Base-by-base conservation (phyloP, 306 rosid genomes). In the Prosopis cineraria region DNA sequence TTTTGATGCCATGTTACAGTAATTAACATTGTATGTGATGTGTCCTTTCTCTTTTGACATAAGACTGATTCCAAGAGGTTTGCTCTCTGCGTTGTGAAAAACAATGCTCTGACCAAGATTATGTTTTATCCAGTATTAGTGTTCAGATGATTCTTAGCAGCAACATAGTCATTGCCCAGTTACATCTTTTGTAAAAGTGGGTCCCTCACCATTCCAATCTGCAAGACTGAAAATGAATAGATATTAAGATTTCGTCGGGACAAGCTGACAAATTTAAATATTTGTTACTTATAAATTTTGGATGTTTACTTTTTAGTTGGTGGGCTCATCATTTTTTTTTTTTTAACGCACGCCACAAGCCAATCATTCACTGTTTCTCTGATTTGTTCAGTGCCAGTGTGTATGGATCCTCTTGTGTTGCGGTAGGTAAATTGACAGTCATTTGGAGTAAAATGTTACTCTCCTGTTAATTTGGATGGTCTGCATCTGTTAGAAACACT, bases 261-360 rank as follows among this genome's bases (percentile, higher is more conserved):
- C 16, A 12, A 47, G 40, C 68, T 74, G 75, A 30, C 25, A 30
- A 64, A 66, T 73, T 73, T 80, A 70, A 47, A 70, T 67, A 22
- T 45, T 59, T 70, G 77, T 31, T 44, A 45, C 44, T 31, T 63
- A 10, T 17, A 17, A 33, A 34, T 0, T 33, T 63, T 17, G 44
- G 69, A 16, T 33, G 41, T 5, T 27, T 33, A 63, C 72, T 66
- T 48, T 40, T 30, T 75, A 27, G 60, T 66, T 80, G 70, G 40
- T 53, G 68, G 39, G 40, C 70, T 50, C 63, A 31, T 41, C 43
- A 40, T 31, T 53, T 11, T 2, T 2, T 43, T 43, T 43, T 43
- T 12, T 43, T 43, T 3, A 2, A 16, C 7, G 1, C 7, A 8
- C 2, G 12, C 44, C 7, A 40, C 44, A 7, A 50, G 40, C 63